A percentile compares a stretch with the other conserved stretches of the same genome.
Conservation (phyloP, 2,329 filamentous ascomycete genomes). For the Cladophialophora bantiana region DNA sequence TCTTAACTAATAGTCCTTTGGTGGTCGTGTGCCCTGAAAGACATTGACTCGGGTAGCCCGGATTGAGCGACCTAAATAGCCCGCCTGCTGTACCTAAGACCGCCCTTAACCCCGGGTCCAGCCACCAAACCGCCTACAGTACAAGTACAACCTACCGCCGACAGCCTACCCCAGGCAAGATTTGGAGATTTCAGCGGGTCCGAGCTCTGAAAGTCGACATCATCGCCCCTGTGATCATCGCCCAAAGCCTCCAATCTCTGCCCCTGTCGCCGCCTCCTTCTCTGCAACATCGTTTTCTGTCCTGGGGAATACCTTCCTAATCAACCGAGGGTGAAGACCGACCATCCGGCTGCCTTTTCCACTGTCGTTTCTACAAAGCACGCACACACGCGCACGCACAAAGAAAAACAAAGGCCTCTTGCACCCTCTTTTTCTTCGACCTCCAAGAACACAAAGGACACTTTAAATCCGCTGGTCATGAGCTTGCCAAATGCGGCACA, state of each 20-base stretch:
- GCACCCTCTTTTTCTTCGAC: not conserved
- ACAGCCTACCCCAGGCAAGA: not conserved
- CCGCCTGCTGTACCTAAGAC: not conserved
- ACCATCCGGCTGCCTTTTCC: not conserved
- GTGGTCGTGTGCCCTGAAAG: constrained; percentile 22
- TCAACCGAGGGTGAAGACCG: not conserved
- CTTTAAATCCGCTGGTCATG: constrained; percentile 43
- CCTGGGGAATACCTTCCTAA: not conserved
- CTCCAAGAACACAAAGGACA: not conserved
- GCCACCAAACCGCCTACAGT: constrained; percentile 17
- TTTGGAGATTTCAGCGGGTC: constrained; percentile 23
- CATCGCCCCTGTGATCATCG: constrained; percentile 26
- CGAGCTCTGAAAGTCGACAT: constrained; percentile 22
- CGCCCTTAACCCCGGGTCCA: constrained; percentile 15
- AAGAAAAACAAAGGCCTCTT: not conserved
- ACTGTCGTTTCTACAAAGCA: no score
- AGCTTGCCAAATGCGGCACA: constrained; percentile 51
- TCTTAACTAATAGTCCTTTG: not conserved
- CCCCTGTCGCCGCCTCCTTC: not conserved
- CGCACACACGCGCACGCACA: not conserved
- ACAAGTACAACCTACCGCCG: not conserved
- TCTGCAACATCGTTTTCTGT: constrained; percentile 1
- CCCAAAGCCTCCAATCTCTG: constrained; percentile 18
- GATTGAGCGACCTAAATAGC: constrained; percentile 4
- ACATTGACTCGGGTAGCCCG: constrained; percentile 7